These are phyloP conservation scores for Trichophyton benhamiae DNA, from an alignment of 2,329 filamentous ascomycete species.

Conservation along the genomic window DNA sequence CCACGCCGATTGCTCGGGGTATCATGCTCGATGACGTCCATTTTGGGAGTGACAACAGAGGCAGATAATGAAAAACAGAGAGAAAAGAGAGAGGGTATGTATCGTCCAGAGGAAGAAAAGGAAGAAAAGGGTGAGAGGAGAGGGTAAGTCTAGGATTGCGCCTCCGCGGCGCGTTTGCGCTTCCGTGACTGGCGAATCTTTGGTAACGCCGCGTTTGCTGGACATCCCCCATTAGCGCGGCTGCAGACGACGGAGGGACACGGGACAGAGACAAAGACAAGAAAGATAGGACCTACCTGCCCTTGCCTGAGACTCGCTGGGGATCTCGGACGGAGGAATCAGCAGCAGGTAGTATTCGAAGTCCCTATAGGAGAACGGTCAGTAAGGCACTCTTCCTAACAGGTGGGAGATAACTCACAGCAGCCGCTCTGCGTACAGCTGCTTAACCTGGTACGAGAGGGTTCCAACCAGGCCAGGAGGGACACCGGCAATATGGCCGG, in stretches of 20 bases:
- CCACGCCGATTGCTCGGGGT: conserved; percentile 34
- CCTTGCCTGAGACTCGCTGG: not conserved
- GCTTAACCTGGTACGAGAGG: conserved; percentile 9
- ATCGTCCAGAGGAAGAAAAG: not conserved
- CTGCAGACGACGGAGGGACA: not conserved
- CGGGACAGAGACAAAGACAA: not conserved
- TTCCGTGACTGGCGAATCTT: not conserved
- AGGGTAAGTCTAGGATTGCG: not conserved
- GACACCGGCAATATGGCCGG: conserved; percentile 3
- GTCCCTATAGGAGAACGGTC: not conserved
- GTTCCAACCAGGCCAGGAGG: conserved; percentile 4
- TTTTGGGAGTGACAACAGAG: not conserved
- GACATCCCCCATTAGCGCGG: not conserved
- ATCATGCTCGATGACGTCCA: conserved; percentile 21
- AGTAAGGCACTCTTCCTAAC: not conserved
- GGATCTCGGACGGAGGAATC: not conserved
- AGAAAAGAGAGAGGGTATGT: not conserved
- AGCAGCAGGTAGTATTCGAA: not conserved
- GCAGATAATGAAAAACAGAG: not conserved
- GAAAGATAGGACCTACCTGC: not conserved
- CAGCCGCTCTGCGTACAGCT: conserved; percentile 10
- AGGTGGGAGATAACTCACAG: conserved; percentile 9
- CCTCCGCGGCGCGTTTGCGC: not conserved
- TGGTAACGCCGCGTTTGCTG: not conserved
- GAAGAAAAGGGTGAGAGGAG: not conserved